Percentiles rank a stretch among this genome's conserved stretches.
phyloP scores from a whole-genome alignment of 108 stramenopile genomes.

The Pseudonitzschia delicatissima region DNA sequence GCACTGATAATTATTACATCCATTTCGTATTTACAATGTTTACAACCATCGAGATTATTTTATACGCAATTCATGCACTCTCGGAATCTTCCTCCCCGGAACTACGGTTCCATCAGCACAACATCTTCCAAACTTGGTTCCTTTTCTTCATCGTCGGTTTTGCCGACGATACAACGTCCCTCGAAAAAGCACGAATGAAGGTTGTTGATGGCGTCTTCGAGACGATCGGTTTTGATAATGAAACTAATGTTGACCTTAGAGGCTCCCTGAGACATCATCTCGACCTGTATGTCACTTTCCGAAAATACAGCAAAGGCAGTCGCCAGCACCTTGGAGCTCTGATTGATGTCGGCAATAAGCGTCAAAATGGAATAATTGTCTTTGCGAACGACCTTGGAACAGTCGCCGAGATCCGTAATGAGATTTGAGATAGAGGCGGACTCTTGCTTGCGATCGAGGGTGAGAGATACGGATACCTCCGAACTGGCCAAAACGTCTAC shows the following conservation, averaged over 20 bases:
- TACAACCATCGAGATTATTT: too few relatives aligned
- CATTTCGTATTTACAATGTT: too few relatives aligned
- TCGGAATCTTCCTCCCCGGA: too few relatives aligned
- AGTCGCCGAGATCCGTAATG: slow-evolving; percentile 47
- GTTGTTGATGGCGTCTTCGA: slow-evolving; percentile 71
- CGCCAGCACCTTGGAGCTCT: slow-evolving; percentile 88
- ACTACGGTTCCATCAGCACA: too few relatives aligned
- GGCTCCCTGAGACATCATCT: slow-evolving; percentile 93
- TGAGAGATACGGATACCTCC: slow-evolving; percentile 96
- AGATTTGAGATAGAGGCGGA: slow-evolving; percentile 42
- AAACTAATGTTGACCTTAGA: slow-evolving; percentile 96
- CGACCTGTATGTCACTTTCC: slow-evolving; percentile 72
- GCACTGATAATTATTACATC: too few relatives aligned
- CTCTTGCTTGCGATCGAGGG: slow-evolving; percentile 91
- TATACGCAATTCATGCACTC: too few relatives aligned
- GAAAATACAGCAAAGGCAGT: slow-evolving; percentile 90
- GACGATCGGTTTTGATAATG: slow-evolving; percentile 66
- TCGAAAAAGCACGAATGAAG: slow-evolving; percentile 91
- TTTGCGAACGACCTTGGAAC: slow-evolving; percentile 72
- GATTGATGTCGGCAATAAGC: slow-evolving; percentile 88
- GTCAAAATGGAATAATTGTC: slow-evolving; percentile 80
- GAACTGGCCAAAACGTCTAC: slow-evolving; percentile 98
- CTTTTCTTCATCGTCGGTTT: background rate
- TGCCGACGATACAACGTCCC: slow-evolving; percentile 41
- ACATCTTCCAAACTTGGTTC: background rate